Base-by-base conservation (phyloP, 2,329 filamentous ascomycete genomes). In the Thielaviopsis cerberus region DNA sequence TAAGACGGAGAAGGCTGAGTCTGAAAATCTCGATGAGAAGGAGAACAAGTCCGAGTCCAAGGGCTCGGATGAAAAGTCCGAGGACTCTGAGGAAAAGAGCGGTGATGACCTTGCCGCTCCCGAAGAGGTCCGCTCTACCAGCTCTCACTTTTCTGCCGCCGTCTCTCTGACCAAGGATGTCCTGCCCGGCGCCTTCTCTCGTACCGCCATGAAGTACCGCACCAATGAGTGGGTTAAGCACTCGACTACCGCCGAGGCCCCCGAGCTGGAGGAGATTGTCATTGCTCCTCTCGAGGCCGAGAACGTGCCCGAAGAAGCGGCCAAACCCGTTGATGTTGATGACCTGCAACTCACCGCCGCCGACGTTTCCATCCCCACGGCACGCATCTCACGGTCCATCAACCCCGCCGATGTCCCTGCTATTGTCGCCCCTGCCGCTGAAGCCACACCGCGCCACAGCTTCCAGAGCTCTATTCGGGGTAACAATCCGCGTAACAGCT, bases 211-310 rank as follows among this genome's bases (percentile, higher is more conserved):
- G 67, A 86, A 85, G 0, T 94, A 92, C 66, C 81, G 91, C 59
- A 96, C 89, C 1, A 94, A 94, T 63, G 91, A 97, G 70, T 97
- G 91, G 91, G 88, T 89, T 0, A 96, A 95, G 68, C 88, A 95
- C 68, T 75, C 95, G 11, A 81, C 82, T 62, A 73, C 78, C 50
- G 89, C 91, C 6, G 90, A 96, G 17, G 72, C 73, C 4, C 88
- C 88, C 1, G 78, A 82, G 53, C 69, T 77, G 0, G 83, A 88
- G 7, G 77, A 81, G 1, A 68, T 86, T 13, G 73, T 77, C 24
- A 66, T 80, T 3, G 66, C 76, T 62, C 68, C 75, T 64, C 60
- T 70, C 64, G 54, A 61, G 1, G 62, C 71, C 62, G 63, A 66
- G 20, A 66, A 68, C 6, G 57, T 66, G 37, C 20, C 57, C 51